Percentiles rank a stretch among this genome's conserved stretches.
phyloP scores from a whole-genome alignment of 331 rosid genomes.

The Malus hybrid region DNA sequence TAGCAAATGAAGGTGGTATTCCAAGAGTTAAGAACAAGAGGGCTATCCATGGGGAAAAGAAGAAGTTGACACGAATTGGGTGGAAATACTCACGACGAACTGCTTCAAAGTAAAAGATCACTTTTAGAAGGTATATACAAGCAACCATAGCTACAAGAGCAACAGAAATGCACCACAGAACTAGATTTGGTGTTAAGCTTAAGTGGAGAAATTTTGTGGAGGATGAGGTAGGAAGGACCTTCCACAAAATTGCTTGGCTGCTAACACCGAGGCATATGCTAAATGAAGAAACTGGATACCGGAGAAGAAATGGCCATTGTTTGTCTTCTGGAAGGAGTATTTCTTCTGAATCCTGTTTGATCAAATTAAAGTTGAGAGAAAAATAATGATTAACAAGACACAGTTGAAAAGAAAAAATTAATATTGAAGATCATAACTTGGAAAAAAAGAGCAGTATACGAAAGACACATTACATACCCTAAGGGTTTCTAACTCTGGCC shows the following conservation, averaged over 20 bases:
- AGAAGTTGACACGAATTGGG: slow-evolving; percentile 81
- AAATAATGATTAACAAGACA: background rate
- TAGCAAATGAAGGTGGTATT: slow-evolving; percentile 58
- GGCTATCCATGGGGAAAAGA: slow-evolving; percentile 87
- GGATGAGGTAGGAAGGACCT: slow-evolving; percentile 57
- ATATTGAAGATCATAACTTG: background rate
- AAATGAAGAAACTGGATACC: slow-evolving; percentile 64
- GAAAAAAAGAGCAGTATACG: too few species aligned
- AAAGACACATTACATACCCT: slow-evolving; percentile 5
- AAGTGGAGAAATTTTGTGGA: slow-evolving; percentile 71
- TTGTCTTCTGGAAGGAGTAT: slow-evolving; percentile 64
- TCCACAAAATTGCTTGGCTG: slow-evolving; percentile 94
- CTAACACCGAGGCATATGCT: slow-evolving; percentile 88
- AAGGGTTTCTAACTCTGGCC: slow-evolving; percentile 57
- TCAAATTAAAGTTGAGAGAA: background rate
- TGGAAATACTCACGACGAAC: slow-evolving; percentile 90
- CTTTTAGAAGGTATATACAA: slow-evolving; percentile 46
- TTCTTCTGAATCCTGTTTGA: slow-evolving; percentile 75
- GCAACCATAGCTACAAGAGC: slow-evolving; percentile 27
- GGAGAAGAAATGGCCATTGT: slow-evolving; percentile 86
- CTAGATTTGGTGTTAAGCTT: slow-evolving; percentile 42
- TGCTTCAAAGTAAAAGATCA: slow-evolving; percentile 75
- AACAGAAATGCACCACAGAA: slow-evolving; percentile 56
- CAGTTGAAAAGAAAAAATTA: background rate
- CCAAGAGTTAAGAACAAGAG: slow-evolving; percentile 74